A percentile compares a stretch with the other conserved stretches of the same genome.
phyloP scores from a whole-genome alignment of 2,329 filamentous ascomycete genomes.

The Ilyonectria mors-panacis region DNA sequence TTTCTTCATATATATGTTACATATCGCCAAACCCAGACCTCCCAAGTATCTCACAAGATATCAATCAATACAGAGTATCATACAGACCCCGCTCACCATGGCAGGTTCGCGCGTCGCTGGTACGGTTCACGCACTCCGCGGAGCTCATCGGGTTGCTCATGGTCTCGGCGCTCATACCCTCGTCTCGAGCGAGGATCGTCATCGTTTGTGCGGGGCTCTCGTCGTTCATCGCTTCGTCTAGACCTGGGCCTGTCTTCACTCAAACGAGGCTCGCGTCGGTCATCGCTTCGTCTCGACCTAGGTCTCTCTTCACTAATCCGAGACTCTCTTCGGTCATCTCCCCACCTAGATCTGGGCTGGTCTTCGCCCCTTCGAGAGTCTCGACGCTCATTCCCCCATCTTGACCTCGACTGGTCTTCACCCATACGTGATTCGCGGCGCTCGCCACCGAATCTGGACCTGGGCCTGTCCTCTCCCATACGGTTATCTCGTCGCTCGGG shows the following conservation, averaged over 20 bases:
- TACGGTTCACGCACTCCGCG: neutral
- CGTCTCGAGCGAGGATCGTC: neutral
- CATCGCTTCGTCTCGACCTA: neutral
- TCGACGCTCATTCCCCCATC: neutral
- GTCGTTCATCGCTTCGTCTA: neutral
- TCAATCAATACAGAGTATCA: conserved; percentile 9
- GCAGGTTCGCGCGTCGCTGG: conserved; percentile 12
- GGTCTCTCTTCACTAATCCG: neutral
- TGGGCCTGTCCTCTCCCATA: neutral
- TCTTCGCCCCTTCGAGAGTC: neutral
- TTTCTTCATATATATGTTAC: conserved; percentile 14
- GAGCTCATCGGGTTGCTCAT: neutral
- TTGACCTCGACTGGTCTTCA: neutral
- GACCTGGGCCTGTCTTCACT: neutral
- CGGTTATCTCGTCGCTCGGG: neutral
- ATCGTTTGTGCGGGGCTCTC: neutral
- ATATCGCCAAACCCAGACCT: neutral
- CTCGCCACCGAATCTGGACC: neutral
- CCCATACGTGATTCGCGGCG: neutral
- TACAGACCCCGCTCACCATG: conserved; percentile 14
- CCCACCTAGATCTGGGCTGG: neutral
- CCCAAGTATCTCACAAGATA: neutral
- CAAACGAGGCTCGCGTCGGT: neutral
- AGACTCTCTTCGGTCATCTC: neutral
- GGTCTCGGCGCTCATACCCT: neutral